Base-by-base conservation (phyloP, 2,329 filamentous ascomycete species). In the Akanthomyces lecanii region DNA sequence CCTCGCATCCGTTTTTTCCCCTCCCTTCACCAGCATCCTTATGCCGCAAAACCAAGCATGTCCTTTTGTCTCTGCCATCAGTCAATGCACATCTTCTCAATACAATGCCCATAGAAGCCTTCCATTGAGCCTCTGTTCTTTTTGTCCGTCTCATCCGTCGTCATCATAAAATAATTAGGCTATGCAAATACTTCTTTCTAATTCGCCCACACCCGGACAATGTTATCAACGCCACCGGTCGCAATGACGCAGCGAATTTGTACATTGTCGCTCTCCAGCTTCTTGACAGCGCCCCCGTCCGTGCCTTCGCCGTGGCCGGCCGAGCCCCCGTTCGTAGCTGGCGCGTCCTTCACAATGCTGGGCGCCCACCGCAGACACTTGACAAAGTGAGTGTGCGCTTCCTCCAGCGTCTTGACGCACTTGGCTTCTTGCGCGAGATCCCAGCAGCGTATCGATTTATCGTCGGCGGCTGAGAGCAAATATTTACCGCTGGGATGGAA, bases 401-500 rank as follows among this genome's bases (percentile, higher is more conserved):
- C 90, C 44, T 83, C 81, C 18, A 98, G 78, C 0, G 86, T 88
- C 75, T 94, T 94, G 68, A 97, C 92, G 69, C 92, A 94, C 71
- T 92, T 93, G 48, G 91, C 91, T 73, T 96, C 92, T 73, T 98
- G 94, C 30, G 85, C 84, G 30, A 98, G 79, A 77, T 98, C 94
- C 94, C 94, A 98, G 79, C 93, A 97, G 62, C 93, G 84, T 64
- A 98, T 82, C 5, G 91, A 93, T 78, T 95, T 96, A 78, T 98
- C 94, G 73, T 98, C 94, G 18, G 89, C 85, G 23, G 90, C 91
- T 7, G 89, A 93, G 6, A 98, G 78, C 1, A 98, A 82, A 71
- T 95, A 97, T 75, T 94, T 96, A 50, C 94, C 94, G 10, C 91
- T 90, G 0, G 94, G 94, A 70, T 97, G 94, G 74, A 97, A 98